Evolutionary conservation across 495 filamentous ascomycete genomes (phyloP), one percentile per base, ranked within the genome.

Genomic region (Penicillium mononematosum): DNA sequence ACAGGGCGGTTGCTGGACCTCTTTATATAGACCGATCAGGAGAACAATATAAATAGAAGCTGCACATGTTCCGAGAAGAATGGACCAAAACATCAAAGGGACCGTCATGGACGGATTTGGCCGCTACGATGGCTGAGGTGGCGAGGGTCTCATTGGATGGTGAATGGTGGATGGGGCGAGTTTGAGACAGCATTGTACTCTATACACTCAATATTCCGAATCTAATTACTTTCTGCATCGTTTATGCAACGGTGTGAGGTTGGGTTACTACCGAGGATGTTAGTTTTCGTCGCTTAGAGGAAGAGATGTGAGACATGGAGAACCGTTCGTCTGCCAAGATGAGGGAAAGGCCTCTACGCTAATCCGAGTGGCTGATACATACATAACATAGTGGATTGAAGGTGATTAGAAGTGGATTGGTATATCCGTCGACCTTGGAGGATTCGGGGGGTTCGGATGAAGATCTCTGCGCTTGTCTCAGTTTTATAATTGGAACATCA

Each of bases 81-180:
- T 11, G 27, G 20, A 27, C 27, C 27, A 34, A 31, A 19, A 19
- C 27, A 27, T 46, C 24, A 22, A 17, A 8, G 7, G 12, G 11
- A 7, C 1, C 41, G 50, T 53, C 50, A 53, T 53, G 14, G 50
- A 53, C 17, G 50, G 50, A 4, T 43, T 53, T 53, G 38, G 11
- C 50, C 50, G 50, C 25, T n/a, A 38, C 24, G 19, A 39, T 44
- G 22, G 9, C 50, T 32, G 36, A 51, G 22, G 51, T 45, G 51
- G 51, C 42, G 41, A 53, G 10, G 12, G 32, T 38, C 19, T 36
- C 41, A 53, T 53, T 44, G 41, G 51, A 20, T 12, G 10, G 34
- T 16, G 17, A n/a, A 14, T 27, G 39, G 24, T 29, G 49, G 34
- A 51, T 10, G 9, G 19, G 11, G 4, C 24, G 10, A 51, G 14